Conservation (phyloP, 2,329 filamentous ascomycete genomes). For the Botrytis fabae region DNA sequence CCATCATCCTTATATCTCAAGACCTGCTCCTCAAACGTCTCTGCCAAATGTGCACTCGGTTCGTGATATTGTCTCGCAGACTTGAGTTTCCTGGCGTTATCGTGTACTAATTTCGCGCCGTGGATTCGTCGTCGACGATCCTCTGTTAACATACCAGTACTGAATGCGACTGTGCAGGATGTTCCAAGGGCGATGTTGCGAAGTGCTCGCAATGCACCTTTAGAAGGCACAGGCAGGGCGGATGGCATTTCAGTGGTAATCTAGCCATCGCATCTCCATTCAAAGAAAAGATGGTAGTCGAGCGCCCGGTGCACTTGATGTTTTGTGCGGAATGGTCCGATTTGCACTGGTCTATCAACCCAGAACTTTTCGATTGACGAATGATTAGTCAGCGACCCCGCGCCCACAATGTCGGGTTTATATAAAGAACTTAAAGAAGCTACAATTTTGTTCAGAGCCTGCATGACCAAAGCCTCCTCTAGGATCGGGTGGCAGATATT, state of each 20-base stretch:
- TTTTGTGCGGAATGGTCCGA: slow-evolving; percentile 9
- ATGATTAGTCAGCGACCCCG: slow-evolving; percentile 17
- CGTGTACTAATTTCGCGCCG: slow-evolving; percentile 50
- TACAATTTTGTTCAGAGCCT: background rate
- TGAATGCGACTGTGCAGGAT: slow-evolving; percentile 54
- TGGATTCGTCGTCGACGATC: slow-evolving; percentile 57
- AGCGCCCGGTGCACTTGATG: background rate
- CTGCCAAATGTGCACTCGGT: slow-evolving; percentile 32
- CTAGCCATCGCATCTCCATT: slow-evolving; percentile 31
- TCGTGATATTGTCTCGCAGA: slow-evolving; percentile 45
- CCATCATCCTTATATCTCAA: slow-evolving; percentile 24
- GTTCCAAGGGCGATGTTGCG: slow-evolving; percentile 57
- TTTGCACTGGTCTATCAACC: slow-evolving; percentile 1
- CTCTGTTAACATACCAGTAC: slow-evolving; percentile 50
- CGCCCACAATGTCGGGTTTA: background rate
- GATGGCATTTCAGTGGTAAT: slow-evolving; percentile 37
- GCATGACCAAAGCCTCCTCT: background rate
- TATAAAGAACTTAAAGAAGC: background rate
- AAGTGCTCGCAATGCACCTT: slow-evolving; percentile 56
- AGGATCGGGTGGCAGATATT: background rate
- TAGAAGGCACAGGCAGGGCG: slow-evolving; percentile 53
- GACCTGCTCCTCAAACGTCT: slow-evolving; percentile 33
- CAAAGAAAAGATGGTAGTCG: background rate
- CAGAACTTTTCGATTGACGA: slow-evolving; percentile 13
- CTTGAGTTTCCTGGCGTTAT: slow-evolving; percentile 55